Conservation (phyloP, 352 stramenopile species). For the Phytophthora vignae region DNA sequence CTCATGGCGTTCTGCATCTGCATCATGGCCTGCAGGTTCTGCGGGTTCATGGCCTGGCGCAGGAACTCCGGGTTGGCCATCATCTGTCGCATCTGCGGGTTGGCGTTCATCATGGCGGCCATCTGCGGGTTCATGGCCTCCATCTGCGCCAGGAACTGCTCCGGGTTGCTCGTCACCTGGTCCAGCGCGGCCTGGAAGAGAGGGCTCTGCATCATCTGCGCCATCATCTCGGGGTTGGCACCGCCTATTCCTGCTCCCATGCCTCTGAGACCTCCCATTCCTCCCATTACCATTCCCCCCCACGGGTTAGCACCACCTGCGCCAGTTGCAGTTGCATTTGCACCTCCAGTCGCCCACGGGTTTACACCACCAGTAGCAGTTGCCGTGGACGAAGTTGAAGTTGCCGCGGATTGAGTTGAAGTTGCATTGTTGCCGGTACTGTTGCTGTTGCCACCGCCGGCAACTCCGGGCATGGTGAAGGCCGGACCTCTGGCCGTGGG, state of each 20-base stretch:
- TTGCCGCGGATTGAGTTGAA: slow-evolving; percentile 19
- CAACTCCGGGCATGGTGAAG: slow-evolving; percentile 89
- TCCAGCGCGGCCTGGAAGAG: slow-evolving; percentile 87
- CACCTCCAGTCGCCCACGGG: slow-evolving; percentile 53
- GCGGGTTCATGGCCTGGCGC: slow-evolving; percentile 87
- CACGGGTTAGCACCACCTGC: slow-evolving; percentile 72
- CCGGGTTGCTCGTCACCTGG: slow-evolving; percentile 83
- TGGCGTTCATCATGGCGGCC: slow-evolving; percentile 83
- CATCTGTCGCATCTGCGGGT: slow-evolving; percentile 91
- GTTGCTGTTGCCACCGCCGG: slow-evolving; percentile 44
- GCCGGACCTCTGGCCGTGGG: slow-evolving; percentile 56
- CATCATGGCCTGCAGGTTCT: slow-evolving; percentile 93
- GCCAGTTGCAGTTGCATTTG: slow-evolving; percentile 12
- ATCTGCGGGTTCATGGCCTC: slow-evolving; percentile 92
- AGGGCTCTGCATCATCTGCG: slow-evolving; percentile 89
- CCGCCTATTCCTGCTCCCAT: slow-evolving; percentile 37
- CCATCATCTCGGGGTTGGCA: slow-evolving; percentile 78
- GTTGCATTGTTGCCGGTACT: slow-evolving; percentile 24
- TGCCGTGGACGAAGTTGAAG: slow-evolving; percentile 29
- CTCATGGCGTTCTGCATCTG: slow-evolving; percentile 92
- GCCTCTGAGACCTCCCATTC: slow-evolving; percentile 36
- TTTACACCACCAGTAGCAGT: slow-evolving; percentile 48
- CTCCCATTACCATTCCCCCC: slow-evolving; percentile 42
- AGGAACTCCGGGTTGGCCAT: slow-evolving; percentile 91
- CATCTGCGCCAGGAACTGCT: slow-evolving; percentile 85